These are phyloP conservation scores for Aphanomyces stellatus DNA, from an alignment of 352 stramenopile genomes.

Conservation along the genomic window DNA sequence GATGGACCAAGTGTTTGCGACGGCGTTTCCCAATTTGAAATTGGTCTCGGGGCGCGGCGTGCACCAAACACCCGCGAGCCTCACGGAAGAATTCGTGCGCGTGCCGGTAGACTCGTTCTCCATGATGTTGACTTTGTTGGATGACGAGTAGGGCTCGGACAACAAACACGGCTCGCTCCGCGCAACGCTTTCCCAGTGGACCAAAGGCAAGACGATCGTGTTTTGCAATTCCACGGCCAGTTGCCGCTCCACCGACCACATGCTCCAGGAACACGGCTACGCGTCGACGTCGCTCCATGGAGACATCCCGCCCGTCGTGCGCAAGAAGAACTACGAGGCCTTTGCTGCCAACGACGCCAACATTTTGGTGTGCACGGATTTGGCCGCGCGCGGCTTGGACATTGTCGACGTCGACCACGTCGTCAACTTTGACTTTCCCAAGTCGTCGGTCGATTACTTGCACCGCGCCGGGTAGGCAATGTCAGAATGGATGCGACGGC, in stretches of 20 bases:
- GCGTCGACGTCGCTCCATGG: constrained; percentile 57
- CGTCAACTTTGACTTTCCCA: constrained; percentile 91
- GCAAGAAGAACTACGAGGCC: constrained; percentile 44
- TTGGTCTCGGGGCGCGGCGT: constrained; percentile 58
- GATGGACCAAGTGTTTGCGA: constrained; percentile 62
- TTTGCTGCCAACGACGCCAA: constrained; percentile 41
- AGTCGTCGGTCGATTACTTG: constrained; percentile 89
- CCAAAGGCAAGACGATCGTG: constrained; percentile 50
- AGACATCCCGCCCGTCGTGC: constrained; percentile 51
- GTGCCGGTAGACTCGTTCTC: constrained; percentile 22
- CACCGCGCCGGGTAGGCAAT: constrained; percentile 61
- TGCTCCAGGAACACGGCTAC: constrained; percentile 70
- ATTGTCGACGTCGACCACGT: constrained; percentile 84
- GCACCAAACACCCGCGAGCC: constrained; percentile 49
- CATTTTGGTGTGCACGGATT: constrained; percentile 90
- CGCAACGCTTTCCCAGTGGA: constrained; percentile 38
- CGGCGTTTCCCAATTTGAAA: constrained; percentile 50
- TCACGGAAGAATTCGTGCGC: constrained; percentile 62
- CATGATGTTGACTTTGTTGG: no score
- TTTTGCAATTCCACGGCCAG: constrained; percentile 71
- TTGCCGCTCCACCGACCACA: constrained; percentile 71
- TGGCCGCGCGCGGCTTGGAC: constrained; percentile 89
- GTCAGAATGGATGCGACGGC: background rate
- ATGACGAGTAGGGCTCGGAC: constrained; percentile 26
- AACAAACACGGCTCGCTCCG: constrained; percentile 62